Conservation (phyloP, 2,329 filamentous ascomycete genomes). For the Ophidiomyces ophidiicola region DNA sequence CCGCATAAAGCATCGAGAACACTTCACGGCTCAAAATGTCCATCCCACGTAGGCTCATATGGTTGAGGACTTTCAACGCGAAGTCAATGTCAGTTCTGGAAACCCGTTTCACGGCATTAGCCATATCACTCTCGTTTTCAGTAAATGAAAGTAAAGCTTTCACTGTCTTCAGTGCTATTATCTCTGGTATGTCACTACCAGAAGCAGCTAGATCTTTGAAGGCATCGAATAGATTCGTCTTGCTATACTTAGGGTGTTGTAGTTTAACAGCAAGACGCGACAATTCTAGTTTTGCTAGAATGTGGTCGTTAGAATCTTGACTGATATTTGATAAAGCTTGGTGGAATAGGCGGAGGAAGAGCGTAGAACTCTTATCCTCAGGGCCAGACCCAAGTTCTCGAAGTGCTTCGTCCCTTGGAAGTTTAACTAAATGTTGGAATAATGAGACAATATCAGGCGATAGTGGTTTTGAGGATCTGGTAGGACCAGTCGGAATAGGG, state of each 20-base stretch:
- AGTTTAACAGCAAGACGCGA: conserved; percentile 28
- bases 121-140: conserved; percentile 10
- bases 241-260: conserved; percentile 31
- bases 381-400: conserved; percentile 28
- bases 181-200: conserved; percentile 26
- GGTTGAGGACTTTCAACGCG: conserved; percentile 32
- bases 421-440: conserved; percentile 21
- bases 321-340: conserved; percentile 22
- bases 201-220: conserved; percentile 27
- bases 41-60: conserved; percentile 32
- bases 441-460: conserved; percentile 15
- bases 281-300: conserved; percentile 25
- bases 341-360: conserved; percentile 34
- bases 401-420: conserved; percentile 24
- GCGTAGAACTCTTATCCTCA: conserved; percentile 29
- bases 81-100: conserved; percentile 23
- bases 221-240: conserved; percentile 22
- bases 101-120: conserved; percentile 14
- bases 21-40: conserved; percentile 37
- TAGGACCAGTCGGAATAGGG: neutral
- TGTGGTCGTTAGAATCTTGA: conserved; percentile 22
- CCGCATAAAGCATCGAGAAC: conserved; percentile 34
- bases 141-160: conserved; percentile 25
- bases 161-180: conserved; percentile 27
- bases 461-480: neutral